Evolutionary conservation across 192 early-diverging fungal genomes (phyloP).

Genomic region (Backusella morwellensis): DNA sequence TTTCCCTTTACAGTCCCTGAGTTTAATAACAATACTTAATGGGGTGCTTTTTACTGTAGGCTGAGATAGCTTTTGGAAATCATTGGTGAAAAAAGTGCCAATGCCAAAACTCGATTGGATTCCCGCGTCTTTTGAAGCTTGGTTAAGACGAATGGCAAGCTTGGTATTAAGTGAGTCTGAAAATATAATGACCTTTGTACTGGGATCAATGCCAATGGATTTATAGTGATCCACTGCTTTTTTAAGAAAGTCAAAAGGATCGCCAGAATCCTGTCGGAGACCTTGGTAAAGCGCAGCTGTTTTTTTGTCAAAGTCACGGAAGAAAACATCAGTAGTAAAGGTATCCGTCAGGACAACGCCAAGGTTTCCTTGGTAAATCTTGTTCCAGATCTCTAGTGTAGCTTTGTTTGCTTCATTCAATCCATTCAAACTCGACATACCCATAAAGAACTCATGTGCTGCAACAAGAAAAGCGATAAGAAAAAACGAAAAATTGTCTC

Average conservation of each 20-base stretch:
- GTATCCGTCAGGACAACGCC: slow-evolving; percentile 73
- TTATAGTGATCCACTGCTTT: slow-evolving; percentile 54
- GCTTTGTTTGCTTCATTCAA: slow-evolving; percentile 55
- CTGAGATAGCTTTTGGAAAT: slow-evolving; percentile 43
- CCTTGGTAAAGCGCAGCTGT: slow-evolving; percentile 51
- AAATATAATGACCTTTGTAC: slow-evolving; percentile 64
- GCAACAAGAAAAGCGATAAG: slow-evolving; percentile 23
- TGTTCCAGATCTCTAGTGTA: slow-evolving; percentile 57
- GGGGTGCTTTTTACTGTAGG: slow-evolving; percentile 40
- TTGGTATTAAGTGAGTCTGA: slow-evolving; percentile 63
- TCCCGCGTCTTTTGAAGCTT: slow-evolving; percentile 37
- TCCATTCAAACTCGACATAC: slow-evolving; percentile 59
- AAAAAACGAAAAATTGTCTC: background rate
- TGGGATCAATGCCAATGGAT: slow-evolving; percentile 51
- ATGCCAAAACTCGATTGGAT: slow-evolving; percentile 65
- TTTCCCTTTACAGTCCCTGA: slow-evolving; percentile 51
- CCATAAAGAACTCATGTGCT: slow-evolving; percentile 81
- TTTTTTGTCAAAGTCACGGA: slow-evolving; percentile 53
- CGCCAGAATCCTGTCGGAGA: slow-evolving; percentile 75
- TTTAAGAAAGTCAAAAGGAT: slow-evolving; percentile 58
- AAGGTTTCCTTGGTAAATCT: slow-evolving; percentile 50
- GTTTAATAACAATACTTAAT: slow-evolving; percentile 75
- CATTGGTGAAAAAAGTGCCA: slow-evolving; percentile 77
- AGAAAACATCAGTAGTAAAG: slow-evolving; percentile 62
- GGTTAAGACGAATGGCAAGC: slow-evolving; percentile 47